Base-by-base conservation (phyloP, 768 basidiomycete species). In the Trametes cubensis region DNA sequence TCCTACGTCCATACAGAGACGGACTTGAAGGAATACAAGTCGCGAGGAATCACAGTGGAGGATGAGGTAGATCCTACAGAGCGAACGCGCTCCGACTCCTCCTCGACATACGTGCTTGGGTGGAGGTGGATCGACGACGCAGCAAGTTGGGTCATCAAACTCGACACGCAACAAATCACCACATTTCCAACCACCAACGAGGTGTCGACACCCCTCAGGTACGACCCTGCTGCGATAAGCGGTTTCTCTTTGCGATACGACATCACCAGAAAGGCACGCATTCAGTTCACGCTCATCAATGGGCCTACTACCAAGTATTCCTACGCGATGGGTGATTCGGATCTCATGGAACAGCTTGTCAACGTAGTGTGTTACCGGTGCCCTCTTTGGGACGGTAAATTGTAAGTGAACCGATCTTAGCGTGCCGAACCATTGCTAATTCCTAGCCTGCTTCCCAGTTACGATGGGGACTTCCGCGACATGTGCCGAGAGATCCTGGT, bases 61-160 rank as follows among this genome's bases (percentile, higher is more conserved):
- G 13, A 49, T 13, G 48, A 30, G 10, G 11, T 13, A 2, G 48
- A 26, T 14, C 28, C 8, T 25, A 14, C 3, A 49, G 23, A 25
- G 17, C 48, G 13, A 26, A 26, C 4, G 14, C 6, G 14, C 28
- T 25, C 4, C 2, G 11, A 25, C 4, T 5, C 25, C 4, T 14
- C 23, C 15, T 49, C 48, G 4, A 14, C 25, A 2, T 25, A 28
- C 25, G 23, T 26, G 1, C 48, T 49, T 5, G 48, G 48, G 4
- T 51, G 50, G 23, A 51, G 68, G 2, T 67, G 60, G 60, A 57
- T 65, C 23, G 61, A 53, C 30, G 68, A 69, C 61, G 18, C 23
- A 10, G 52, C 60, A 14, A 65, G 60, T 51, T 69, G 68, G 68
- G 45, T 63, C 17, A 40, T 69, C 21, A 50, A 47, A 7, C 47